Base-by-base conservation (phyloP, 306 rosid genomes). In the Casuarina equisetifolia region DNA sequence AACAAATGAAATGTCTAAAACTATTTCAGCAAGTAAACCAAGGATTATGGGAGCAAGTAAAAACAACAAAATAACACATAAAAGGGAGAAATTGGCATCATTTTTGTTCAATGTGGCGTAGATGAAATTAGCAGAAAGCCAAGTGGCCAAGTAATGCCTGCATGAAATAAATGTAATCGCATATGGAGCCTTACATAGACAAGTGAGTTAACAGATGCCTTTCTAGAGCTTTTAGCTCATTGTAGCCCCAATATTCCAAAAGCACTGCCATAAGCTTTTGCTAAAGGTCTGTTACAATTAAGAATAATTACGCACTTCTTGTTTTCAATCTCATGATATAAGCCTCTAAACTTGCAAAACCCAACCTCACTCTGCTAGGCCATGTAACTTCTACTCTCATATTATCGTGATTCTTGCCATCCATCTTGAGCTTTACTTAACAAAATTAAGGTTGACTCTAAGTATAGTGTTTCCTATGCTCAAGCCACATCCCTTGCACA, bases 371-470 rank as follows among this genome's bases (percentile, higher is more conserved):
- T 15, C n/a, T 38, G 13, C 39, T 38, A 39, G 19, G 45, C 15
- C 15, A 63, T 63, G 19, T 6, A 63, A 38, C 43, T 63, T 38
- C 45, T 13, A n/a, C 69, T 5, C 36, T 15, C 45, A 6, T 63
- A 63, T 55, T 55, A 55, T 55, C 62, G 19, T n/a, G 36, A 55
- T 38, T 63, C 69, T 63, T 38, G 45, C 69, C 46, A 55, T 55
- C 20, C 6, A 4, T 13, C 46, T 2, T 38, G 45, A 19, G 43
- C 20, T 63, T 20, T 55, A 25, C 36, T 55, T 63, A 44, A 15
- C 4, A 63, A 63, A 63, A 63, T 38, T 20, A 13, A 63, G 69
- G 69, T 35, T 6, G 15, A 36, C 45, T 63, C n/a, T 13, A 2
- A 63, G 4, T 15, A 63, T 63, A 36, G 36, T 13, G 38, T 2